Evolutionary conservation across 2,329 filamentous ascomycete genomes (phyloP), one percentile per base, ranked within the genome.

Genomic region (Cytospora piceae): DNA sequence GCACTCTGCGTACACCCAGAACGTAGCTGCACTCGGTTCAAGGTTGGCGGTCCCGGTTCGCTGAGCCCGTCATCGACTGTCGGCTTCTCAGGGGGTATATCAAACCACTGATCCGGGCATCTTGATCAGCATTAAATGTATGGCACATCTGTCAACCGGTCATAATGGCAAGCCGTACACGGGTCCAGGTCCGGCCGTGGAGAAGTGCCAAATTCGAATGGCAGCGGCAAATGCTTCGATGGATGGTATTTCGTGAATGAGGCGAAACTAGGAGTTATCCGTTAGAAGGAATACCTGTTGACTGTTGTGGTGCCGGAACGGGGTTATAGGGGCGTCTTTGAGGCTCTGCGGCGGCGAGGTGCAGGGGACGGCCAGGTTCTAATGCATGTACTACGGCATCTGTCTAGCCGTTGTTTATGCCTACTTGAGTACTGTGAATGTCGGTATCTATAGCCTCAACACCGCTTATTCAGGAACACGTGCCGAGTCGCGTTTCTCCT

Each of bases 71-170:
- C 72, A 29, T 69, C 72, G 65, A 80, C 79, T 1, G 78, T 83
- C 67, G 76, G 72, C 72, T 80, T 83, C 74, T 81, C 27, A 81
- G 0, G 78, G 79, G 20, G 80, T 76, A 0, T 84, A 83, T 73
- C 68, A 75, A 69, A 73, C 76, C 57, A 76, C 70, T 58, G 78
- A 83, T 71, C 77, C 81, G 0, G 78, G 78, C 54, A 82, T 83
- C 70, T 68, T 76, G 42, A 73, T 79, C 74, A 83, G 80, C 72
- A 34, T 12, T 12, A 2, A 2, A 83, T 83, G 71, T 82, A 83
- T 68, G 81, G 80, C 37, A 58, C 71, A 8, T 69, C 1, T 79
- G 80, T 14, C 70, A 75, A 70, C 77, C 80, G 4, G 79, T 71
- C 81, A 78, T 46, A 74, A 69, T 52, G 78, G 78, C 51, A 76